Base-by-base conservation (phyloP, 2,329 filamentous ascomycete genomes). In the Ophiostoma triangulosporum region DNA sequence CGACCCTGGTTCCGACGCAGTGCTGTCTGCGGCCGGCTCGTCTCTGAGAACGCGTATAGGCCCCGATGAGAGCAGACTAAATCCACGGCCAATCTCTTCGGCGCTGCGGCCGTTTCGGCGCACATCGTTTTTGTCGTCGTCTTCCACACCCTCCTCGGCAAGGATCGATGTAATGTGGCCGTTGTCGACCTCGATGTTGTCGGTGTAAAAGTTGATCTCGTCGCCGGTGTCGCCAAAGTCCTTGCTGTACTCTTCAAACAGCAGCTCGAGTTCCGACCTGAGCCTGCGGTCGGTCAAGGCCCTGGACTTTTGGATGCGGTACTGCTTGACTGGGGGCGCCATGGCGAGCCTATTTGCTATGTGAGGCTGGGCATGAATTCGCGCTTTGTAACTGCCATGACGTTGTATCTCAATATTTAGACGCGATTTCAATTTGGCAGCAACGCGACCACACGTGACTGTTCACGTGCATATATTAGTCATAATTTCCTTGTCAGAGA, bases 171-270 rank as follows among this genome's bases (percentile, higher is more conserved):
- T 65, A 51, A 96, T 66, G 69, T 97, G 93, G 0, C 93, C 91
- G 72, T 95, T 93, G 66, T 97, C 78, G 54, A 96, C 82, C n/a
- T 95, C 75, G 48, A 97, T 81, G 55, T 86, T 74, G 52, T 88
- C 89, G 0, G 86, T 91, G 50, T 74, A 73, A 54, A 95, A 73
- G 66, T 97, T 88, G 62, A 97, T 89, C 69, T 95, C 89, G 66
- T 97, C 91, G 52, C 84, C 89, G 50, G 91, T 75, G 4, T 83
- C 85, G 2, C 81, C 81, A 62, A 95, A 95, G 64, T 96, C 86
- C 58, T 76, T 82, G 52, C 77, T 82, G 65, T 95, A 96, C 66
- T 95, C 95, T 57, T 84, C 79, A 64, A 95, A 95, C 54, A 97
- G 95, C 54, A 79, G 73, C 64, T 95, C 89, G 65, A 95, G 93